Conservation (phyloP, 164 flowering plant species). For the Vitis riparia region DNA sequence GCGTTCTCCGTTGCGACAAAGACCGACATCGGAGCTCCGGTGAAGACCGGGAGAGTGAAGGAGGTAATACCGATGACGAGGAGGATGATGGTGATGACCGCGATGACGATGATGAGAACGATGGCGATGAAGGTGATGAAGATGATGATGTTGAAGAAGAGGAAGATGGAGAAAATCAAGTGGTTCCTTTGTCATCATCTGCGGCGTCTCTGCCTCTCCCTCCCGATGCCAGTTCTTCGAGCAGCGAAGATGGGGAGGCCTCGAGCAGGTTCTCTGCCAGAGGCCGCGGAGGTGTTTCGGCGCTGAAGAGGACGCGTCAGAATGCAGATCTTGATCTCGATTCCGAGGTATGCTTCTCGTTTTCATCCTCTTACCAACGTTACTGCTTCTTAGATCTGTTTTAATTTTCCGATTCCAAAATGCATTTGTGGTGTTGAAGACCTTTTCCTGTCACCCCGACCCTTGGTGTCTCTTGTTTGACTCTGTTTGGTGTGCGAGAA, state of each 20-base stretch:
- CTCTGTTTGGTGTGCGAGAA: too few species aligned
- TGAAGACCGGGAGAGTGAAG: neutral
- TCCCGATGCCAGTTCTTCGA: slow-evolving; percentile 16
- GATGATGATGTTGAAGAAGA: slow-evolving; percentile 11
- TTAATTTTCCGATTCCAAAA: too few species aligned
- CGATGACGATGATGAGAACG: slow-evolving; percentile 18
- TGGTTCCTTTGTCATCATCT: slow-evolving; percentile 27
- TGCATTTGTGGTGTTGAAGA: too few species aligned
- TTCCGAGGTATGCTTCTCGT: too few species aligned
- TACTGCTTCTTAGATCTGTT: too few species aligned
- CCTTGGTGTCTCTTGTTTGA: too few species aligned
- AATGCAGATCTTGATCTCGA: too few species aligned
- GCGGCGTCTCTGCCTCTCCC: slow-evolving; percentile 5
- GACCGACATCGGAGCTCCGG: neutral
- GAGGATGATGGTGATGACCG: slow-evolving; percentile 6
- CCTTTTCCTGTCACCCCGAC: too few species aligned
- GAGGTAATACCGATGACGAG: slow-evolving; percentile 9
- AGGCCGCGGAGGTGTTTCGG: neutral
- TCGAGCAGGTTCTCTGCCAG: too few species aligned
- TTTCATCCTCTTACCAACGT: too few species aligned
- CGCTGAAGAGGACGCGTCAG: too few species aligned
- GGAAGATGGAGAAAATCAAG: slow-evolving; percentile 32
- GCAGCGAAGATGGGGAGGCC: slow-evolving; percentile 15
- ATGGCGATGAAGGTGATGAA: slow-evolving; percentile 4
- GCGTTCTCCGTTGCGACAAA: slow-evolving; percentile 13